phyloP scores from a whole-genome alignment of 371 early-diverging fungal species.

The Actinomortierella ambigua region DNA sequence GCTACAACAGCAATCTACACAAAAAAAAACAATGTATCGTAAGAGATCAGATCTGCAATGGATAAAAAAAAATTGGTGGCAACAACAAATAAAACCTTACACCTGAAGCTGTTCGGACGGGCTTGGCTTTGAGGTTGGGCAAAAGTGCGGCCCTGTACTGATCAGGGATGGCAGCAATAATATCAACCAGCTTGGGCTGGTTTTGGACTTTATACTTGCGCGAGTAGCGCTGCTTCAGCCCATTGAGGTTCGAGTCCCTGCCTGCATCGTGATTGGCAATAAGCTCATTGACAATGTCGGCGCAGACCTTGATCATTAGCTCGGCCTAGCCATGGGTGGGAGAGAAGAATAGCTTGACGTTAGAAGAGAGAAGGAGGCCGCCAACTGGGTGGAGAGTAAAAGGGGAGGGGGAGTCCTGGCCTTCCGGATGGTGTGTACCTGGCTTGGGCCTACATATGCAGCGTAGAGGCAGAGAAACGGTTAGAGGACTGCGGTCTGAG shows the following conservation, averaged over 20 bases:
- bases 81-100: conserved; percentile 56
- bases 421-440: too few species aligned
- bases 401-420: not conserved
- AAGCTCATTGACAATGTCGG: conserved; percentile 91
- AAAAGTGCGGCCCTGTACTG: conserved; percentile 88
- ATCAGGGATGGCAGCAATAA: conserved; percentile 98
- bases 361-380: not conserved
- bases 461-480: too few species aligned
- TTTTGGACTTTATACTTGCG: conserved; percentile 79
- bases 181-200: conserved; percentile 98
- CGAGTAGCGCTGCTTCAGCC: conserved; percentile 77
- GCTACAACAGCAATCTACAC: conserved; percentile 98
- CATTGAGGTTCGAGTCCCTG: conserved; percentile 89
- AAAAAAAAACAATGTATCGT: conserved; percentile 1
- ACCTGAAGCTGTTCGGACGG: conserved; percentile 98
- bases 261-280: conserved; percentile 70
- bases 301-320: conserved; percentile 83
- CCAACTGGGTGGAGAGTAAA: too few species aligned
- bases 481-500: too few species aligned
- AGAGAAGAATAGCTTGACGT: not conserved
- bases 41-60: not conserved
- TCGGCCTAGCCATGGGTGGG: conserved; percentile 56
- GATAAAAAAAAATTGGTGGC: not conserved
- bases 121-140: conserved; percentile 95
- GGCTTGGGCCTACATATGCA: too few species aligned